Percentiles rank a stretch among this genome's conserved stretches.
phyloP scores from a whole-genome alignment of 2,329 filamentous ascomycete genomes.

The Torrubiellomyces zombiae region DNA sequence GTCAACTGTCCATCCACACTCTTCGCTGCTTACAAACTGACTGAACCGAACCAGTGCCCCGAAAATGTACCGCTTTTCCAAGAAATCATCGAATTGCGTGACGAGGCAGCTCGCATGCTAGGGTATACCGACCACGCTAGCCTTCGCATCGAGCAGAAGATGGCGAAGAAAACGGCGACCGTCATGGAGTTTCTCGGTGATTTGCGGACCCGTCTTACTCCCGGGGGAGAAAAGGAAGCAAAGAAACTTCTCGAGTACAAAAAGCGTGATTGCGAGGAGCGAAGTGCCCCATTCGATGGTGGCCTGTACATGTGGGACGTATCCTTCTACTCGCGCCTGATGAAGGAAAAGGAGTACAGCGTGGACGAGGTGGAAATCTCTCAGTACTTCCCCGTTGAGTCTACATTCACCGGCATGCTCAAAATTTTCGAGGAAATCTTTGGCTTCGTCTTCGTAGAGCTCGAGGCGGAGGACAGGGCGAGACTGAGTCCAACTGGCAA shows the following conservation, averaged over 20 bases:
- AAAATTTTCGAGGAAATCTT: conserved; percentile 73
- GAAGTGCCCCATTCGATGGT: conserved; percentile 42
- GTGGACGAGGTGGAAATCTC: conserved; percentile 68
- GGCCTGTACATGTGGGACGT: conserved; percentile 75
- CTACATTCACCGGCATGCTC: conserved; percentile 62
- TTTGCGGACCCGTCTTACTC: conserved; percentile 46
- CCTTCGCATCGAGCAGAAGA: conserved; percentile 66
- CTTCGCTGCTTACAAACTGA: conserved; percentile 1
- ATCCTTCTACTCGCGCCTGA: conserved; percentile 62
- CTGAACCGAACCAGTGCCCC: conserved; percentile 30
- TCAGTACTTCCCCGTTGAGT: conserved; percentile 66
- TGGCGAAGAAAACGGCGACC: conserved; percentile 60
- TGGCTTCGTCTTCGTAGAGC: conserved; percentile 60
- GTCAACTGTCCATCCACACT: too few species aligned
- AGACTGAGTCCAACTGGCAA: conserved; percentile 49
- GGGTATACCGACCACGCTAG: conserved; percentile 64
- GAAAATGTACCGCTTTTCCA: conserved; percentile 58
- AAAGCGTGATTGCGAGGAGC: conserved; percentile 47
- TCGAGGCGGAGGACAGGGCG: conserved; percentile 48
- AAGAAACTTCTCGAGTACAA: conserved; percentile 57
- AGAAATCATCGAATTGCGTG: conserved; percentile 57
- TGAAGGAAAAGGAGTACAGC: conserved; percentile 65
- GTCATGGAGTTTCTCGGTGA: conserved; percentile 60
- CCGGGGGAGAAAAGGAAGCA: conserved; percentile 56
- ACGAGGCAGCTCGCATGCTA: conserved; percentile 61